Base-by-base conservation (phyloP, 768 basidiomycete species). In the Lactifluus pinguis region DNA sequence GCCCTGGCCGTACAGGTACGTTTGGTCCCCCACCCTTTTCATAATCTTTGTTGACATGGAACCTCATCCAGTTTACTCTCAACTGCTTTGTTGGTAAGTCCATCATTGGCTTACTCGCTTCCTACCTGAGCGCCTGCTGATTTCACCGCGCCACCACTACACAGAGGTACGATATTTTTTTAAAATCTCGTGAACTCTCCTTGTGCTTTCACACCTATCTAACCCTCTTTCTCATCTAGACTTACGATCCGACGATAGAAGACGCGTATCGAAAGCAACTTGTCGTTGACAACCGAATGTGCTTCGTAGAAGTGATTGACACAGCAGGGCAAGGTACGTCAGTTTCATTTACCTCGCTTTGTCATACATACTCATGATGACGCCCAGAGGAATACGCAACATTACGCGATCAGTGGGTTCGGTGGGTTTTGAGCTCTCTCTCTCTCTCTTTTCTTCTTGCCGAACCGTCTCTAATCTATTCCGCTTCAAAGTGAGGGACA, bases 191-290 rank as follows among this genome's bases (percentile, higher is more conserved):
- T 52, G 41, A 45, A 58, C 56, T 54, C n/a, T 47, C 60, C 66
- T 21, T 36, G 3, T 44, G 61, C 66, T 25, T 44, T 15, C 68
- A 55, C 53, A 44, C 59, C 61, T 19, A 34, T 44, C 47, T 38
- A 29, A 44, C 53, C 49, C 66, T 45, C 49, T 41, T 50, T 63
- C 57, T 55, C 30, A 44, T 59, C 66, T 34, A 95, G 92, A 92
- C 92, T 55, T 98, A 98, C 74, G 94, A 98, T 77, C 94, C 94
- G 59, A 98, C 94, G 68, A 98, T 98, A 83, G 94, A 98, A 76
- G 94, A 97, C 73, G 93, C 93, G 64, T 97, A 98, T 76, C 83
- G 94, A 69, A 95, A 95, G 73, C 92, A 94, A 72, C 82, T 94
- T 68, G 85, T 94, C 59, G 92, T 97, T 65, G 94, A 95, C 74